Conservation (phyloP, 164 flowering plant genomes). For the Aristolochia californica region DNA sequence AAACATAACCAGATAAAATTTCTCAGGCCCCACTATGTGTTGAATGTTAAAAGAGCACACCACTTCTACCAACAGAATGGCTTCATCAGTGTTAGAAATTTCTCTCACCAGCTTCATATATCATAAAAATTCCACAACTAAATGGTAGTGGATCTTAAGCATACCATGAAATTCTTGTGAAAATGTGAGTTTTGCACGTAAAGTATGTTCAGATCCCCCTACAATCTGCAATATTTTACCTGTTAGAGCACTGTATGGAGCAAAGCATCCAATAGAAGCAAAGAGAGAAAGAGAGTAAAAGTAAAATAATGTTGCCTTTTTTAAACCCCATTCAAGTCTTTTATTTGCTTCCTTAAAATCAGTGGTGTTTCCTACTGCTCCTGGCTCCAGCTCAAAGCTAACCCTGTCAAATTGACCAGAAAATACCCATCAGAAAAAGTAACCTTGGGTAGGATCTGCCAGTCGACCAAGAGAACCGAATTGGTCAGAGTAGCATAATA, state of each 20-base stretch:
- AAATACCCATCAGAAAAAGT: background rate
- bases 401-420: slow-evolving; percentile 34
- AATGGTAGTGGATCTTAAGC: background rate
- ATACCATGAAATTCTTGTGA: slow-evolving; percentile 86
- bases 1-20: no score
- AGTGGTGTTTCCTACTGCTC: slow-evolving; percentile 76
- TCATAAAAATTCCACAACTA: no score
- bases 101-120: no score
- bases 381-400: slow-evolving; percentile 86
- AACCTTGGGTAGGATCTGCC: no score
- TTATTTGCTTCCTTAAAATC: slow-evolving; percentile 86
- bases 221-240: slow-evolving; percentile 47
- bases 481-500: no score
- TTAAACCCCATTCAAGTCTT: slow-evolving; percentile 83
- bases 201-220: slow-evolving; percentile 85
- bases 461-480: no score
- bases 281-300: background rate
- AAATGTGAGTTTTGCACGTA: slow-evolving; percentile 85
- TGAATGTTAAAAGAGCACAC: no score
- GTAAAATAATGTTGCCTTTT: slow-evolving; percentile 44
- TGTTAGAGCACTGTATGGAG: slow-evolving; percentile 4
- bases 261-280: background rate
- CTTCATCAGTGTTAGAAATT: no score
- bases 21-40: no score
- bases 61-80: no score